Evolutionary conservation across 2,329 filamentous ascomycete genomes (phyloP).

Genomic region (Cercospora sp.): DNA sequence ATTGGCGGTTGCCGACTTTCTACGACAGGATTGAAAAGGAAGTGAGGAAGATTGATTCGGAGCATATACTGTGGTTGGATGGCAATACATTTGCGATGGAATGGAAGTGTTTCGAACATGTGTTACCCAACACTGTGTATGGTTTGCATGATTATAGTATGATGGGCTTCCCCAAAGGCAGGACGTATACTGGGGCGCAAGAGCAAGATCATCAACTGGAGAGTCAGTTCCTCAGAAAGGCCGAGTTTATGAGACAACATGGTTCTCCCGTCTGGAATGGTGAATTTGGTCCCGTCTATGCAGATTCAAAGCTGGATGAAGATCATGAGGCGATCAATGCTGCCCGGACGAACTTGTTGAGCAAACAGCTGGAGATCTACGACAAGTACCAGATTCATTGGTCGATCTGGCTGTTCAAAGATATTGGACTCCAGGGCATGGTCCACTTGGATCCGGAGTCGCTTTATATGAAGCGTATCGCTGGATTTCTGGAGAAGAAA

Average conservation of each 20-base stretch:
- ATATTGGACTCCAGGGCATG: conserved; percentile 41
- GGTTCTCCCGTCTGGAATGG: conserved; percentile 54
- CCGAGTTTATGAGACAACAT: conserved; percentile 49
- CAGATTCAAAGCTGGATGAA: conserved; percentile 43
- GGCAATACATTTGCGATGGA: conserved; percentile 45
- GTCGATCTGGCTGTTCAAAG: conserved; percentile 52
- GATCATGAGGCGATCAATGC: conserved; percentile 44
- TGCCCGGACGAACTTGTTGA: conserved; percentile 47
- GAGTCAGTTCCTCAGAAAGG: conserved; percentile 50
- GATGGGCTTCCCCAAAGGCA: conserved; percentile 52
- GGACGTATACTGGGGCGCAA: conserved; percentile 46
- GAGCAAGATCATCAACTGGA: conserved; percentile 51
- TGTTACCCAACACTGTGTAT: conserved; percentile 53
- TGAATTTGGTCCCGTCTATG: conserved; percentile 53
- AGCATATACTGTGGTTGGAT: conserved; percentile 51
- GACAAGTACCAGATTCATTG: conserved; percentile 55
- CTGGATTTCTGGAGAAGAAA: conserved; percentile 59
- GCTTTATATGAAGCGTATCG: conserved; percentile 52
- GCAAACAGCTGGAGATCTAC: conserved; percentile 55
- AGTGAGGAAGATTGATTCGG: conserved; percentile 49
- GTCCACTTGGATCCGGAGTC: conserved; percentile 27
- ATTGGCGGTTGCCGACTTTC: conserved; percentile 49
- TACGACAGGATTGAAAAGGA: conserved; percentile 51
- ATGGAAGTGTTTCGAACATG: conserved; percentile 45
- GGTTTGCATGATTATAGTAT: conserved; percentile 55